Percentiles rank a stretch among this genome's conserved stretches.
Evolutionary conservation across 306 rosid genomes (phyloP).

Genomic region (Senna tora): DNA sequence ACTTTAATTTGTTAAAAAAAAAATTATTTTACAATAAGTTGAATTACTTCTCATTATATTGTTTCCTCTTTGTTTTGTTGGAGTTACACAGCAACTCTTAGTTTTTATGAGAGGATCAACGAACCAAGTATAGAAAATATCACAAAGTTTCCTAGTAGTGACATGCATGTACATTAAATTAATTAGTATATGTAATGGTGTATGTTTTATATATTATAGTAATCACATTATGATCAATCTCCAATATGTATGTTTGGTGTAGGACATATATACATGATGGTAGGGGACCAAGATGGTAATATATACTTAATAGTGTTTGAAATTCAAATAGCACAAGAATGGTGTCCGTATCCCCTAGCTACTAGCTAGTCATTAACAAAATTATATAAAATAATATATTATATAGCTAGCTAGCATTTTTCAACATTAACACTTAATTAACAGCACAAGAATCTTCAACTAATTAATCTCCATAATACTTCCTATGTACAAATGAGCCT

Average conservation of each 20-base stretch:
- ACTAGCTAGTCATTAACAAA: neutral
- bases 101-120: too few species aligned
- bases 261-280: slow-evolving; percentile 17
- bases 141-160: too few species aligned
- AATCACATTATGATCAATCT: neutral
- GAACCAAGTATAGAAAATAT: too few species aligned
- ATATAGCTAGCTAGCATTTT: slow-evolving; percentile 43
- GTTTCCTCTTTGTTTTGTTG: too few species aligned
- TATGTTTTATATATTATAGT: neutral
- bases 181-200: too few species aligned
- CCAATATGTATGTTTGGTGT: slow-evolving; percentile 25
- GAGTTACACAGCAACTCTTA: too few species aligned
- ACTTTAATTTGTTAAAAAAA: too few species aligned
- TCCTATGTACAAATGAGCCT: slow-evolving; percentile 3
- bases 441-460: slow-evolving; percentile 39
- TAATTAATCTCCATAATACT: slow-evolving; percentile 37
- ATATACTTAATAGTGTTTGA: slow-evolving; percentile 35
- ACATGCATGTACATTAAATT: too few species aligned
- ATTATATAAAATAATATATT: slow-evolving; percentile 18
- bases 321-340: slow-evolving; percentile 45
- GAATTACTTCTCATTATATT: too few species aligned
- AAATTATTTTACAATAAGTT: too few species aligned
- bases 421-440: too few species aligned
- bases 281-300: slow-evolving; percentile 47
- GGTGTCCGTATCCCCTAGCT: slow-evolving; percentile 21